A percentile compares a stretch with the other conserved stretches of the same genome.
These are phyloP conservation scores for Globisporangium paddicum DNA, from an alignment of 352 stramenopile species.

Conservation along the genomic window DNA sequence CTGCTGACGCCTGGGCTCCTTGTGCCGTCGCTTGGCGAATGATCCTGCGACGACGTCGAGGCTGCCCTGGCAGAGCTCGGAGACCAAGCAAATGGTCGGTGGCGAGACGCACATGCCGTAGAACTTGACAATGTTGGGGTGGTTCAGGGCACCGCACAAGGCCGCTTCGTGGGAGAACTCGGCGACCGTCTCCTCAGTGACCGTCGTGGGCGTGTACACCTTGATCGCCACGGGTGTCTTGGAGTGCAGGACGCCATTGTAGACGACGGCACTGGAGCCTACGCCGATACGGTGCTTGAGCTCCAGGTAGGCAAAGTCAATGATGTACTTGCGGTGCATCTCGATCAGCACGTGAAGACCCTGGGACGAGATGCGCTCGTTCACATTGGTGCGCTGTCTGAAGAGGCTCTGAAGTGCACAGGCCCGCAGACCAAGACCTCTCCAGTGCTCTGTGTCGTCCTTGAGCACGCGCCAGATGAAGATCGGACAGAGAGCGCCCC, in stretches of 20 bases:
- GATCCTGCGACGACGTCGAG: conserved; percentile 24
- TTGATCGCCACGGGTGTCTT: conserved; percentile 46
- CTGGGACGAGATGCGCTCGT: conserved; percentile 49
- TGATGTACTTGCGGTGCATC: conserved; percentile 69
- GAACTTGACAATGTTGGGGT: conserved; percentile 81
- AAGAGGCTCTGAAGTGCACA: conserved; percentile 29
- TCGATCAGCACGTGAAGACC: conserved; percentile 62
- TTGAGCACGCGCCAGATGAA: conserved; percentile 75
- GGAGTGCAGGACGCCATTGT: conserved; percentile 29
- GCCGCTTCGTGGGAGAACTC: conserved; percentile 79
- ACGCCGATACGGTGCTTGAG: conserved; percentile 44
- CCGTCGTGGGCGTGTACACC: conserved; percentile 45
- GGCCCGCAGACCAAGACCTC: conserved; percentile 53
- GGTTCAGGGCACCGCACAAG: conserved; percentile 57
- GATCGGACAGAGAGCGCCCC: conserved; percentile 23
- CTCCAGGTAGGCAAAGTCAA: conserved; percentile 61
- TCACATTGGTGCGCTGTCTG: conserved; percentile 20
- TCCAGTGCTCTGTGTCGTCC: conserved; percentile 73
- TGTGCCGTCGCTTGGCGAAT: conserved; percentile 10
- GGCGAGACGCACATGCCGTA: conserved; percentile 79
- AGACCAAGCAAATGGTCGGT: conserved; percentile 73
- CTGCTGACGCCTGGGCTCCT: conserved; percentile 28
- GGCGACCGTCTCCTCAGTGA: conserved; percentile 54
- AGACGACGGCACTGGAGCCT: conserved; percentile 40
- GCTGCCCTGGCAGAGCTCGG: conserved; percentile 39